These are phyloP conservation scores for Adenanthera pavonina DNA, from an alignment of 306 rosid genomes.

Conservation along the genomic window DNA sequence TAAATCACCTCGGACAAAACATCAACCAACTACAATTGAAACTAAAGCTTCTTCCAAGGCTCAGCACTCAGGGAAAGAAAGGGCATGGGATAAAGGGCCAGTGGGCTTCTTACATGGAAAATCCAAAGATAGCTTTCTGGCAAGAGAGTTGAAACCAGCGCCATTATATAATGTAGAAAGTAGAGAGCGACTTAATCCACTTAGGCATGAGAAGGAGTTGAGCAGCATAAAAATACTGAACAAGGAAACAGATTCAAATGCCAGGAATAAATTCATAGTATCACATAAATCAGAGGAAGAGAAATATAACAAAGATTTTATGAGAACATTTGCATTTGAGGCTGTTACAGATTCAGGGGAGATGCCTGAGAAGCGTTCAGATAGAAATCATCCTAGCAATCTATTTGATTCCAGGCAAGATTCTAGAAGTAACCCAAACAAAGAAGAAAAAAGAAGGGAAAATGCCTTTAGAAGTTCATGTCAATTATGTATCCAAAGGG, in stretches of 20 bases:
- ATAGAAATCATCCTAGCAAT: slow-evolving; percentile 30
- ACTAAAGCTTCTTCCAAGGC: slow-evolving; percentile 38
- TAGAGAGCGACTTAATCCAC: slow-evolving; percentile 27
- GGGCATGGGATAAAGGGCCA: slow-evolving; percentile 23
- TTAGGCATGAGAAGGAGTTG: slow-evolving; percentile 43
- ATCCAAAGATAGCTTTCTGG: background rate
- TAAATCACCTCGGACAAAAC: slow-evolving; percentile 53
- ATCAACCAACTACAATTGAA: slow-evolving; percentile 38
- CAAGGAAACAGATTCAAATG: slow-evolving; percentile 30
- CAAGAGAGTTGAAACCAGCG: slow-evolving; percentile 31
- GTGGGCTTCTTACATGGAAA: background rate
- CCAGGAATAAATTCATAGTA: slow-evolving; percentile 37
- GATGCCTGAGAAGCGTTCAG: slow-evolving; percentile 36
- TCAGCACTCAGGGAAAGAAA: slow-evolving; percentile 33
- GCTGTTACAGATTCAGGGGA: slow-evolving; percentile 40
- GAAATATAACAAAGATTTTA: slow-evolving; percentile 34
- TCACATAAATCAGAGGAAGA: slow-evolving; percentile 44
- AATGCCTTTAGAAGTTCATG: slow-evolving; percentile 29
- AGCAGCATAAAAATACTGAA: slow-evolving; percentile 29
- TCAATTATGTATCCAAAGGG: slow-evolving; percentile 36
- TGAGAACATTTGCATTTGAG: slow-evolving; percentile 35
- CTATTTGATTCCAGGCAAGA: slow-evolving; percentile 14
- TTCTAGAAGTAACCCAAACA: slow-evolving; percentile 32
- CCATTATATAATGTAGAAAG: slow-evolving; percentile 26
- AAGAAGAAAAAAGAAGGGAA: slow-evolving; percentile 36